These are phyloP conservation scores for Zygnema circumcarinatum DNA, from an alignment of 139 green algal species.

Conservation along the genomic window DNA sequence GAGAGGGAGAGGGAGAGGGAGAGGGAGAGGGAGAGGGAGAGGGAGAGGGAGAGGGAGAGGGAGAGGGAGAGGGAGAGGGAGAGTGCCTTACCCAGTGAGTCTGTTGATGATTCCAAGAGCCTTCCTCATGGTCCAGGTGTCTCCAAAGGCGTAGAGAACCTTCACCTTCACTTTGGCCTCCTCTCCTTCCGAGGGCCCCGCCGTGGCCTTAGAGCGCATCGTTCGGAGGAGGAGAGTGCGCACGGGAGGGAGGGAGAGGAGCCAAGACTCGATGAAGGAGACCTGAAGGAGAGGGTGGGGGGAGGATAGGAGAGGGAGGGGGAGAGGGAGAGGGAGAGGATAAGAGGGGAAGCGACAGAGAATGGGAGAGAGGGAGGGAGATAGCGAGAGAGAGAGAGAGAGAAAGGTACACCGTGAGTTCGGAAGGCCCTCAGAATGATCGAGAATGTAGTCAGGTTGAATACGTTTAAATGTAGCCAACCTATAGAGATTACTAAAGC, in stretches of 20 bases:
- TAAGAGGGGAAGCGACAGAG: constrained; percentile 1
- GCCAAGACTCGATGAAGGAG: constrained; percentile 17
- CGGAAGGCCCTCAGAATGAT: too few relatives aligned
- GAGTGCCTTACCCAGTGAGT: constrained; percentile 18
- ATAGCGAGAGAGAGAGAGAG: constrained; percentile 25
- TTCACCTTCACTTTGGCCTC: not conserved
- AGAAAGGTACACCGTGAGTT: not conserved
- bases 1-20: too few relatives aligned
- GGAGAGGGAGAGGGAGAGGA: not conserved
- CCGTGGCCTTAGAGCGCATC: constrained; percentile 2
- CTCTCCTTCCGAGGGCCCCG: not conserved
- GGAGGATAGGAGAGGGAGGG: not conserved
- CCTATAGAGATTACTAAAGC: too few relatives aligned
- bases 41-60: too few relatives aligned
- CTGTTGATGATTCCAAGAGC: constrained; percentile 18
- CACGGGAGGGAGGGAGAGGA: constrained; percentile 25
- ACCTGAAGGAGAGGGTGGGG: constrained; percentile 12
- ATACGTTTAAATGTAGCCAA: too few relatives aligned
- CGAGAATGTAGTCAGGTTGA: too few relatives aligned
- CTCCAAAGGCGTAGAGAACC: constrained; percentile 44
- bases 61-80: too few relatives aligned
- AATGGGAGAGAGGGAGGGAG: constrained; percentile 14
- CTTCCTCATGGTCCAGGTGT: constrained; percentile 30
- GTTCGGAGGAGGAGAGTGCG: not conserved
- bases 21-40: too few relatives aligned